Evolutionary conservation across 306 rosid species (phyloP), one percentile per base, ranked within the genome.

Genomic region (Oxytropis ochrocephala): DNA sequence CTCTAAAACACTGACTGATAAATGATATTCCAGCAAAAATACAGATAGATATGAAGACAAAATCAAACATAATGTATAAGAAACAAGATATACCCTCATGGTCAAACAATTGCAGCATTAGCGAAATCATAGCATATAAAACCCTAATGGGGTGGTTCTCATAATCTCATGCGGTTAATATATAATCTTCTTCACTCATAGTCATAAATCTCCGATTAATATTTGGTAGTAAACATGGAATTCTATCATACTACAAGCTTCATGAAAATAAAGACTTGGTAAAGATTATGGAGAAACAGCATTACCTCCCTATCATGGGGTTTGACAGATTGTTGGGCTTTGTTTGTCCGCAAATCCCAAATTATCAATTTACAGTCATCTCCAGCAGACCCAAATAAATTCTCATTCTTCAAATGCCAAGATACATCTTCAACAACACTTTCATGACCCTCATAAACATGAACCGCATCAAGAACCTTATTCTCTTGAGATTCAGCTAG

Each of bases 221-320:
- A 66, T 29, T 16, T 16, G 17, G 33, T 49, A 66, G 17, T 17
- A 14, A 48, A 35, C 17, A 66, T 1, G 16, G 0, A 6, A 41
- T 32, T 66, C 19, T 16, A 48, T 17, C 42, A 48, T 66, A 66
- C 29, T 33, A 38, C 57, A 74, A 17, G 42, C 32, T 33, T 13
- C 27, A 44, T 11, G 11, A 60, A 62, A 18, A 27, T 1, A 69
- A 8, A 77, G 49, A 57, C 57, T 5, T 11, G 3, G 30, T 32
- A 32, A 61, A 14, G 17, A 48, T 49, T 16, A 21, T 17, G 5
- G 14, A 81, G 27, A 36, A 51, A 69, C 53, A 12, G 30, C 33
- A 52, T 80, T 35, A 94, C 99, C 99, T 94, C 99, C 46, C 62
- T 85, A 10, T 91, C 91, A 71, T 94, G 99, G 73, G 85, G 88